Conservation (phyloP, 2,329 filamentous ascomycete genomes). For the Periglandula ipomoeae region DNA sequence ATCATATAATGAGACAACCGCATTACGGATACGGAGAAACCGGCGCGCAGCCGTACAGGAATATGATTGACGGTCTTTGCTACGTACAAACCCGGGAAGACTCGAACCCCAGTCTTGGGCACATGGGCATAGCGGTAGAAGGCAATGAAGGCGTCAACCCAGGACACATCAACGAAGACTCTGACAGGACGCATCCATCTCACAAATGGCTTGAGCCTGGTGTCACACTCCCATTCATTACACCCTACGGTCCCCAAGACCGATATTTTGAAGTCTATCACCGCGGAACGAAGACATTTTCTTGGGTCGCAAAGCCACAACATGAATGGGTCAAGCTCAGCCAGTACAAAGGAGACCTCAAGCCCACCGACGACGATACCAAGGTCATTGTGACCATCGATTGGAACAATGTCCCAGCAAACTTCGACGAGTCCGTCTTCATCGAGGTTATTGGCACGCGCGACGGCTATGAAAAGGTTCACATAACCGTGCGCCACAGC, state of each 20-base stretch:
- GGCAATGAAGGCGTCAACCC: constrained; percentile 25
- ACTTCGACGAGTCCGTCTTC: constrained; percentile 31
- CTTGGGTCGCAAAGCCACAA: constrained; percentile 19
- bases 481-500: constrained; percentile 15
- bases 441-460: constrained; percentile 26
- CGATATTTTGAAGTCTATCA: constrained; percentile 28
- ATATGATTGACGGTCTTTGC: constrained; percentile 43
- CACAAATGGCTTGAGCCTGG: constrained; percentile 21
- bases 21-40: constrained; percentile 33
- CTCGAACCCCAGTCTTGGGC: constrained; percentile 33
- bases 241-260: constrained; percentile 20
- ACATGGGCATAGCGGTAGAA: constrained; percentile 24
- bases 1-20: constrained; percentile 42
- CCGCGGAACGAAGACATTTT: constrained; percentile 21
- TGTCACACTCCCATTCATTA: constrained; percentile 21
- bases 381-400: constrained; percentile 22
- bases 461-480: constrained; percentile 28
- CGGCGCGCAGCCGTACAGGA: constrained; percentile 34
- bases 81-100: constrained; percentile 43
- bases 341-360: constrained; percentile 18
- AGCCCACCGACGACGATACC: constrained; percentile 21
- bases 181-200: constrained; percentile 38
- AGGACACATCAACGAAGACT: constrained; percentile 40
- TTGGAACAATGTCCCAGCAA: constrained; percentile 28
- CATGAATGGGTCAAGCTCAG: constrained; percentile 26